A percentile compares a stretch with the other conserved stretches of the same genome.
These are phyloP conservation scores for Fusarium heterosporum DNA, from an alignment of 2,329 filamentous ascomycete species.

Conservation along the genomic window DNA sequence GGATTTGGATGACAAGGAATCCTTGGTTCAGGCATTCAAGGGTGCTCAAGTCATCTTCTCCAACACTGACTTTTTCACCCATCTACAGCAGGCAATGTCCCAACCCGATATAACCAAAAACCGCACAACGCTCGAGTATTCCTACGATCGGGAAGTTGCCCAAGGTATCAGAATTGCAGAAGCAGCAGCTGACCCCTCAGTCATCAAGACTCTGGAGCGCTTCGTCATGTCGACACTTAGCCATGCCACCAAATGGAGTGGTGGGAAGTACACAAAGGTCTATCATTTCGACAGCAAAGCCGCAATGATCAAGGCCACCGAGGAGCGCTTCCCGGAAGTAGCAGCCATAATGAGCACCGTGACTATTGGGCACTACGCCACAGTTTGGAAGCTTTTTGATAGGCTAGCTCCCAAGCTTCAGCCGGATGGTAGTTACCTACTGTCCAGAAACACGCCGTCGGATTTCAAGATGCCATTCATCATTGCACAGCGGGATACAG, in stretches of 20 bases:
- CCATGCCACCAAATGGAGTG: slow-evolving; percentile 28
- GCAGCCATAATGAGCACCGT: slow-evolving; percentile 13
- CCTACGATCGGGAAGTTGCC: slow-evolving; percentile 24
- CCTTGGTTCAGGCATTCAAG: slow-evolving; percentile 21
- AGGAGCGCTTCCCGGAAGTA: slow-evolving; percentile 13
- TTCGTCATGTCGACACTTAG: slow-evolving; percentile 30
- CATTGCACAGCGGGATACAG: not conserved
- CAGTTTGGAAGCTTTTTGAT: slow-evolving; percentile 8
- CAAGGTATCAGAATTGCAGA: slow-evolving; percentile 6
- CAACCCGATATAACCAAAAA: not conserved
- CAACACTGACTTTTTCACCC: slow-evolving; percentile 27
- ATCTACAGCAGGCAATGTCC: slow-evolving; percentile 13
- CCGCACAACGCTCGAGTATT: slow-evolving; percentile 1
- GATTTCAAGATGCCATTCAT: slow-evolving; percentile 7
- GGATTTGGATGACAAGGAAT: slow-evolving; percentile 14
- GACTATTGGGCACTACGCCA: slow-evolving; percentile 2
- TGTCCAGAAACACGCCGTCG: not conserved
- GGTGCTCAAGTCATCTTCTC: slow-evolving; percentile 31
- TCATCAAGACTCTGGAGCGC: slow-evolving; percentile 14
- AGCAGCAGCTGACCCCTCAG: slow-evolving; percentile 20
- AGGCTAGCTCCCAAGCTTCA: slow-evolving; percentile 5
- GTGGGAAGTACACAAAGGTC: slow-evolving; percentile 24
- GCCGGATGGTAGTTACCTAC: slow-evolving; percentile 1
- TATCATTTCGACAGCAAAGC: slow-evolving; percentile 34
- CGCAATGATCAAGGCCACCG: slow-evolving; percentile 8